Evolutionary conservation across 495 filamentous ascomycete genomes (phyloP).

Genomic region (Halenospora varia): DNA sequence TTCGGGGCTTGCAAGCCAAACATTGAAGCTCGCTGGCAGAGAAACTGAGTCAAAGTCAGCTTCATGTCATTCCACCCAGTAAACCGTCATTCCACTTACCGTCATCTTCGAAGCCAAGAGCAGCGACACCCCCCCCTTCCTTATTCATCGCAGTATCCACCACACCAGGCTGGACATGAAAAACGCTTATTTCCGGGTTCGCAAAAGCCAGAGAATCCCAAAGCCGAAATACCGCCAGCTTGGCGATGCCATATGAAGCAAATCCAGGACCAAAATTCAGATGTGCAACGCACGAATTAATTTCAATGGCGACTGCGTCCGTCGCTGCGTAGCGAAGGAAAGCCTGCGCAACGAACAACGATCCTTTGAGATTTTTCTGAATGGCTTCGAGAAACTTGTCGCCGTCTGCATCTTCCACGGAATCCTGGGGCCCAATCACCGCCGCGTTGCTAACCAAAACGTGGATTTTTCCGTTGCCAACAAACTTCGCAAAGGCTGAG

Average conservation of each 20-base stretch:
- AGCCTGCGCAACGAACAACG: constrained; percentile 33
- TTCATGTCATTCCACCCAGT: constrained; percentile 5
- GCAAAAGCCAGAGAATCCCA: constrained; percentile 32
- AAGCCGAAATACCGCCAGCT: constrained; percentile 37
- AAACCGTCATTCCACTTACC: constrained; percentile 31
- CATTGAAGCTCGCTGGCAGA: constrained; percentile 32
- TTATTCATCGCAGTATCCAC: constrained; percentile 39
- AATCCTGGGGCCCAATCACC: constrained; percentile 28
- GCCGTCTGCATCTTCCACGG: constrained; percentile 27
- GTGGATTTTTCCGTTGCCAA: constrained; percentile 28
- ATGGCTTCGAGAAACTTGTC: constrained; percentile 32
- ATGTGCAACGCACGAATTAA: constrained; percentile 36
- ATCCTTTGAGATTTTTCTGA: constrained; percentile 34
- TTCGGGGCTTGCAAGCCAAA: constrained; percentile 48
- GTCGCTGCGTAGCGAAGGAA: constrained; percentile 35
- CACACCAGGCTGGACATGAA: constrained; percentile 45
- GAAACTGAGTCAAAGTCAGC: constrained; percentile 16
- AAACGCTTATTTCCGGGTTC: constrained; percentile 37
- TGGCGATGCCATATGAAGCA: constrained; percentile 36
- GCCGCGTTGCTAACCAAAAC: constrained; percentile 32
- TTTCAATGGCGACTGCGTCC: constrained; percentile 35
- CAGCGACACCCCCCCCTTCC: constrained; percentile 31
- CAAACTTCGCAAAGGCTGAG: constrained; percentile 28
- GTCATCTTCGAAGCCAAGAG: constrained; percentile 31
- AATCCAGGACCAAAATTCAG: constrained; percentile 29